Percentiles rank a stretch among this genome's conserved stretches.
Conservation (phyloP, 176 grass and related monocot genomes). For the Thalia dealbata region DNA sequence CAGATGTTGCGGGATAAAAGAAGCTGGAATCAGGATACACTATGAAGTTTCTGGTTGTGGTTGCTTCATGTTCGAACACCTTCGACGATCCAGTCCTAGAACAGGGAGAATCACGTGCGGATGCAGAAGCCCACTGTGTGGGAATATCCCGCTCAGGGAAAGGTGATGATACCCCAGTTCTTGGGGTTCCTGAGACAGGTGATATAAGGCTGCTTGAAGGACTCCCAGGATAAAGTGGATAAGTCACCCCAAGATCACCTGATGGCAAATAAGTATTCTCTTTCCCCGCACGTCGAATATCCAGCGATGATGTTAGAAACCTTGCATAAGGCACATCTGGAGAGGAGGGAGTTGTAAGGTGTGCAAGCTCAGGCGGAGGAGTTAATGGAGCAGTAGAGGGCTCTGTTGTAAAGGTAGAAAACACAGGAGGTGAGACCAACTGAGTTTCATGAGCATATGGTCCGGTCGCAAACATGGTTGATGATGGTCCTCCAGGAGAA, state of each 20-base stretch:
- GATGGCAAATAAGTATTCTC: conserved; percentile 15
- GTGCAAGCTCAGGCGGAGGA: conserved; percentile 10
- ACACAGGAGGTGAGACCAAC: conserved; percentile 15
- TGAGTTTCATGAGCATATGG: conserved; percentile 23
- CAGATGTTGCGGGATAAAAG: conserved; percentile 59
- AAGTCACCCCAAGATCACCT: conserved; percentile 3
- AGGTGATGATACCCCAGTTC: conserved; percentile 11
- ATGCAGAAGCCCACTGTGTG: conserved; percentile 27
- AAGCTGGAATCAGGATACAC: conserved; percentile 43
- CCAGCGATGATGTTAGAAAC: conserved; percentile 7
- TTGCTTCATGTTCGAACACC: conserved; percentile 62
- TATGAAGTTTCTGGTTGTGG: conserved; percentile 59
- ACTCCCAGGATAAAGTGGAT: conserved; percentile 20
- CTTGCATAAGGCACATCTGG: conserved; percentile 10
- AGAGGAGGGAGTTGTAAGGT: conserved; percentile 20
- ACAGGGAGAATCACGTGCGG: conserved; percentile 68
- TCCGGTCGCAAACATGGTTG: conserved; percentile 13
- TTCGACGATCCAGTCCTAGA: conserved; percentile 47
- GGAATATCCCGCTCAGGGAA: conserved; percentile 7
- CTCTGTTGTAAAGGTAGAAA: conserved; percentile 19
- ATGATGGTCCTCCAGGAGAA: conserved; percentile 14
- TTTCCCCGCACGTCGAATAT: conserved; percentile 6
- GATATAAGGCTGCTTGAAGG: conserved; percentile 20
- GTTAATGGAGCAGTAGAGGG: conserved; percentile 15
- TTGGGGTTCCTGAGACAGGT: conserved; percentile 12